A percentile compares a stretch with the other conserved stretches of the same genome.
Conservation (phyloP, 1,139 yeast species). For the Pneumocystis oryctolagi region DNA sequence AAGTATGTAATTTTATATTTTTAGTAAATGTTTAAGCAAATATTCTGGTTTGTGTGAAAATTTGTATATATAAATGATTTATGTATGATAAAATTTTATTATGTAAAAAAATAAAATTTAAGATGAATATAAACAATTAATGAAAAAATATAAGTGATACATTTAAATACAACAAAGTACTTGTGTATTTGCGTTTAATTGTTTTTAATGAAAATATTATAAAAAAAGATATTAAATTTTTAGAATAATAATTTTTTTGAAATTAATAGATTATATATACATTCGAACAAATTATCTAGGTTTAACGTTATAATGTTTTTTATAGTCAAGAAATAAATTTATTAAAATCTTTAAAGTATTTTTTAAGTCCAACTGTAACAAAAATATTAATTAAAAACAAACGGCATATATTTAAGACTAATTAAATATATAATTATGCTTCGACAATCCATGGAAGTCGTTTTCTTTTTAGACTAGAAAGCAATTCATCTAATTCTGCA, state of each 20-base stretch:
- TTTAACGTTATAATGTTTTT: not conserved
- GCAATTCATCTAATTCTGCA: conserved; percentile 54
- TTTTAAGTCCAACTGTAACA: not conserved
- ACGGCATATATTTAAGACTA: not conserved
- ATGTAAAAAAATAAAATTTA: not conserved
- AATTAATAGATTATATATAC: not conserved
- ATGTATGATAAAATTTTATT: not conserved
- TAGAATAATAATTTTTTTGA: not conserved
- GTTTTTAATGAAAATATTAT: not conserved
- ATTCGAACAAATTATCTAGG: not conserved
- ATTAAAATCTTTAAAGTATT: not conserved
- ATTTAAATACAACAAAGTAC: not conserved
- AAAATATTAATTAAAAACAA: not conserved
- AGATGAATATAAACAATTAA: not conserved
- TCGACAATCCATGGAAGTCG: not conserved
- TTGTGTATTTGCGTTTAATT: not conserved
- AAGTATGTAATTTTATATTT: not conserved
- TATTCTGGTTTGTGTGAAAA: not conserved
- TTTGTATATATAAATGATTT: no score
- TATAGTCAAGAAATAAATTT: not conserved
- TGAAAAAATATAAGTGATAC: no score
- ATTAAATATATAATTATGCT: not conserved
- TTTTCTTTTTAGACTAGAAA: not conserved
- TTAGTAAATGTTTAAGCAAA: no score
- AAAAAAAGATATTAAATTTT: not conserved